These are phyloP conservation scores for Pelargonium cotyledonis DNA, from an alignment of 441 rosid species.

Conservation along the genomic window DNA sequence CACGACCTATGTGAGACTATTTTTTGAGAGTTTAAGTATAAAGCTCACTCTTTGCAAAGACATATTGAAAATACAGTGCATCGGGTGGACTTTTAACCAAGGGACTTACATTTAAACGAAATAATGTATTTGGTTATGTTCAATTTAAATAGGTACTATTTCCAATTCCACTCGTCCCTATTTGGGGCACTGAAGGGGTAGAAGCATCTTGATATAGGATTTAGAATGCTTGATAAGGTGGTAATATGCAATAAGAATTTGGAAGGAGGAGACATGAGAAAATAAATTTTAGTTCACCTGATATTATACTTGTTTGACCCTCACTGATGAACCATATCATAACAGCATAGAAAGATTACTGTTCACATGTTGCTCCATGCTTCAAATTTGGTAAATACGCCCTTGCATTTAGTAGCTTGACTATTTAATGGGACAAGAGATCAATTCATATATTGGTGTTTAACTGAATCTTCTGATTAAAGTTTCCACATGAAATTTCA, in stretches of 20 bases:
- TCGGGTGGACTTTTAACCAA: neutral
- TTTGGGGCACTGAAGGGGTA: neutral
- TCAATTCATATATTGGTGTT: neutral
- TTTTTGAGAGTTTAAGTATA: too few species aligned
- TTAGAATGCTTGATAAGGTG: too few species aligned
- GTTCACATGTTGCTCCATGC: neutral
- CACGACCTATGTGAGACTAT: neutral
- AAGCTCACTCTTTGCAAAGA: neutral
- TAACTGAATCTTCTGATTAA: neutral
- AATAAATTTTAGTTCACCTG: too few species aligned
- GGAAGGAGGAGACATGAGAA: too few species aligned
- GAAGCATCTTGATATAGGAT: neutral
- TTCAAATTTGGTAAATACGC: neutral
- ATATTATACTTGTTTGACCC: too few species aligned
- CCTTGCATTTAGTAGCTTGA: too few species aligned
- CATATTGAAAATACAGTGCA: neutral
- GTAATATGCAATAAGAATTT: too few species aligned
- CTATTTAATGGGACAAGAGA: neutral
- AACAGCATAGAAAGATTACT: neutral
- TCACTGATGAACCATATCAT: too few species aligned
- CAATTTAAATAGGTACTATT: neutral
- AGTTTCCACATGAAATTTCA: conserved; percentile 24
- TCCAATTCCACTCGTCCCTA: neutral
- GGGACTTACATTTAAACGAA: neutral
- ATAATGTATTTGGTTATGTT: neutral